phyloP scores from a whole-genome alignment of 1,284 basidiomycete species.

The Sanguinoderma infundibulare region DNA sequence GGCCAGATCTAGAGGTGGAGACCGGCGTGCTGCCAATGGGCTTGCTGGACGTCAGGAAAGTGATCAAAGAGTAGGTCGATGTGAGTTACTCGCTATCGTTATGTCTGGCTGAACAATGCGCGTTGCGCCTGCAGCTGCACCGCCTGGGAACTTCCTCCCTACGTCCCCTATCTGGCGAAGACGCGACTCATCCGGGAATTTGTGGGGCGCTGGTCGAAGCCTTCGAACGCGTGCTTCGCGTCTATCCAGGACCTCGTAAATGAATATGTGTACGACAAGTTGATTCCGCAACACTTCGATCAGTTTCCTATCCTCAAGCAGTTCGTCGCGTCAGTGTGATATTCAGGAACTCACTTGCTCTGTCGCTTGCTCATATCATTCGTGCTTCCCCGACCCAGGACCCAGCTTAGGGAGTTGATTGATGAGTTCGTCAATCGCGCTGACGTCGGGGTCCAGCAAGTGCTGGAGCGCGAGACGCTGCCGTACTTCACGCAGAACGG shows the following conservation, averaged over 20 bases:
- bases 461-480: slow-evolving; percentile 32
- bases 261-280: slow-evolving; percentile 18
- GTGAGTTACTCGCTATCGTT: not conserved
- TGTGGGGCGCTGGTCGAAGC: slow-evolving; percentile 44
- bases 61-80: slow-evolving; percentile 29
- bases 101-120: not conserved
- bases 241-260: slow-evolving; percentile 34
- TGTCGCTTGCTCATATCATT: not conserved
- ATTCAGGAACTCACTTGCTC: not conserved
- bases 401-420: slow-evolving; percentile 12
- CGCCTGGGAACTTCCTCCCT: slow-evolving; percentile 55
- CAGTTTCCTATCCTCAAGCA: slow-evolving; percentile 35
- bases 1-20: slow-evolving; percentile 13
- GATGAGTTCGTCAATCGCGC: slow-evolving; percentile 6
- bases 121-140: slow-evolving; percentile 39
- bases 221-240: slow-evolving; percentile 45
- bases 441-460: slow-evolving; percentile 21
- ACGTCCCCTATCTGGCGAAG: slow-evolving; percentile 56
- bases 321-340: slow-evolving; percentile 33
- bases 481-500: slow-evolving; percentile 40
- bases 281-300: slow-evolving; percentile 38
- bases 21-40: slow-evolving; percentile 12
- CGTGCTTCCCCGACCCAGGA: not conserved
- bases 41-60: slow-evolving; percentile 22
- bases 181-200: slow-evolving; percentile 45